Base-by-base conservation (phyloP, 208 protist genomes). In the Trypanosoma theileri region DNA sequence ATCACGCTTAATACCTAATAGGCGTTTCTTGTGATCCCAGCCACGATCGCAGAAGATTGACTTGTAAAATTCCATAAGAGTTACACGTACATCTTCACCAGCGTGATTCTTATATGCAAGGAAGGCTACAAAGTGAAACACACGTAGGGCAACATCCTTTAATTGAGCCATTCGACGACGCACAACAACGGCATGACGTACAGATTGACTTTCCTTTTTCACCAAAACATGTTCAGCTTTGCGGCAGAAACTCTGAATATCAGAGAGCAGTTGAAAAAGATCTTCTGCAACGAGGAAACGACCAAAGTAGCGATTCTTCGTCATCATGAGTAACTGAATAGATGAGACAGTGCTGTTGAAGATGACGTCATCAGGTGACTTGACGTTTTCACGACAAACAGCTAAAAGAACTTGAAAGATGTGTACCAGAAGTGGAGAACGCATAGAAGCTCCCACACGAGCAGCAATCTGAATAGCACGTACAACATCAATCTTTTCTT, bases 31-130 rank as follows among this genome's bases (percentile, higher is more conserved):
- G 55, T 80, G 89, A 54, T 93, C 80, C 91, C 91, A 96, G 9
- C 91, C 91, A 46, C 91, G 87, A 69, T 96, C 91, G 55, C 81
- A 89, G 71, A 96, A 96, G 61, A 96, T 85, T 51, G 91, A 93
- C 60, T 91, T 91, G 81, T 96, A 96, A 81, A 90, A 96, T 67
- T 94, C 86, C 50, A 59, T 54, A 40, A 94, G 56, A 10, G 85
- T 87, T 53, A 94, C 86, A 44, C 86, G 91, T 12, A 94, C 88
- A 40, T 91, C 88, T 57, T 94, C 91, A 45, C 80, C 76, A 26
- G 82, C 87, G 62, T 96, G 81, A 63, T 96, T 96, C 73, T 96
- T 96, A 80, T 89, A 82, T 8, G 88, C 91, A n/a, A 96, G 74
- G 66, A 92, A 85, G 31, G 78, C 68, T 12, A 89, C 59, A 62